These are phyloP conservation scores for Solanum habrochaites DNA, from an alignment of 257 asterid genomes.

Conservation along the genomic window DNA sequence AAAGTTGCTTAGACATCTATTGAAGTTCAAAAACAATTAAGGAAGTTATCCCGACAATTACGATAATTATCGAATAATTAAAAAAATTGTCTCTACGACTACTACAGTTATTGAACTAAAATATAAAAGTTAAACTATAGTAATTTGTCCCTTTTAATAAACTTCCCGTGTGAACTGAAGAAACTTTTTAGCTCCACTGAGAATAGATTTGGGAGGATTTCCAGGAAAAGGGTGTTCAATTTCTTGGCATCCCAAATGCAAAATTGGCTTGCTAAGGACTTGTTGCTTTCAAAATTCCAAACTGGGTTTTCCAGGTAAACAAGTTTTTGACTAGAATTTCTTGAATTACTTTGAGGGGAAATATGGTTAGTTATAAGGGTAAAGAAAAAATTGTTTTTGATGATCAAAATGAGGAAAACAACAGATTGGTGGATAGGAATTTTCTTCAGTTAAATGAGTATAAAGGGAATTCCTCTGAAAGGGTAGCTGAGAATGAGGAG, in stretches of 20 bases:
- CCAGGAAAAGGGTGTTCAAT: background rate
- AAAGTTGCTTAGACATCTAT: no score
- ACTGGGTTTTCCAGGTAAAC: background rate
- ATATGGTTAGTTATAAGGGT: slow-evolving; percentile 44
- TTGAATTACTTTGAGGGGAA: slow-evolving; percentile 32
- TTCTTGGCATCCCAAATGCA: background rate
- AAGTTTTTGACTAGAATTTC: slow-evolving; percentile 7
- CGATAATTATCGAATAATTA: no score
- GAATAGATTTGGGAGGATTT: background rate
- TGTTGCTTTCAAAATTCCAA: background rate
- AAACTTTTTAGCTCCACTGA: background rate
- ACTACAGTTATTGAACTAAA: no score
- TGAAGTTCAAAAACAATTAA: no score
- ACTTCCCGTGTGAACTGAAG: background rate
- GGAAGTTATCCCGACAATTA: no score
- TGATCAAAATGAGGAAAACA: slow-evolving; percentile 45
- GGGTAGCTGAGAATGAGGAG: slow-evolving; percentile 40
- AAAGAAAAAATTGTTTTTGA: slow-evolving; percentile 46
- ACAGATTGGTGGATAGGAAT: slow-evolving; percentile 67
- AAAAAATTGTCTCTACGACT: no score
- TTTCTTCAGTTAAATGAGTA: slow-evolving; percentile 59
- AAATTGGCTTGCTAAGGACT: background rate
- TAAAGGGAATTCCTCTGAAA: slow-evolving; percentile 40
- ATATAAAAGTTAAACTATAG: no score
- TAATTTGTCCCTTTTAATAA: no score